These are phyloP conservation scores for Schizophyllum commune DNA, from an alignment of 1,284 basidiomycete species.

Conservation along the genomic window DNA sequence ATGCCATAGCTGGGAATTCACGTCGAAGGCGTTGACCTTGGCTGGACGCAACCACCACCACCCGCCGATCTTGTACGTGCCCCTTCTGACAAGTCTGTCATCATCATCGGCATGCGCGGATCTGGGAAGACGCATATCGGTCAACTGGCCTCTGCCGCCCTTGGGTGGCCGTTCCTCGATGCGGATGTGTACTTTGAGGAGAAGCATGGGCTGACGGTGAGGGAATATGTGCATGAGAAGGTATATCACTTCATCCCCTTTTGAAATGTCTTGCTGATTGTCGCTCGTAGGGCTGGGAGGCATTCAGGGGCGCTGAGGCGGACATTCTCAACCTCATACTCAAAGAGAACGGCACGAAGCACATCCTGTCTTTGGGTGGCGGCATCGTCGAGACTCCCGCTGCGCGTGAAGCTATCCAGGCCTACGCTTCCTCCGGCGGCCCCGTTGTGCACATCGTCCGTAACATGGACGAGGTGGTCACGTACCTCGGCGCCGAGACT, in stretches of 20 bases:
- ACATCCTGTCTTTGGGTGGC: slow-evolving; percentile 90
- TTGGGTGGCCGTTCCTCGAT: slow-evolving; percentile 80
- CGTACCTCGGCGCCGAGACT: slow-evolving; percentile 74
- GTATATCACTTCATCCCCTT: slow-evolving; percentile 50
- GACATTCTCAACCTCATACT: slow-evolving; percentile 53
- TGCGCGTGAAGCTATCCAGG: slow-evolving; percentile 64
- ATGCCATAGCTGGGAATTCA: slow-evolving; percentile 75
- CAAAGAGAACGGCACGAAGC: slow-evolving; percentile 44
- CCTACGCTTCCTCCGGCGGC: slow-evolving; percentile 51
- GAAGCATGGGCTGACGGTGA: slow-evolving; percentile 56
- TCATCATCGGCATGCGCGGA: slow-evolving; percentile 95
- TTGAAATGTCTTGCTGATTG: slow-evolving; percentile 10
- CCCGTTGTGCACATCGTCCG: slow-evolving; percentile 38
- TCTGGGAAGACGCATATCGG: slow-evolving; percentile 94
- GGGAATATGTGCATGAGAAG: slow-evolving; percentile 70
- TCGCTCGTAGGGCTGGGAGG: slow-evolving; percentile 26
- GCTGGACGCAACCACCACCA: slow-evolving; percentile 36
- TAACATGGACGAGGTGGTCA: slow-evolving; percentile 35
- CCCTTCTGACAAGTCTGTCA: slow-evolving; percentile 52
- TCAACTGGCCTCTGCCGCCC: slow-evolving; percentile 63
- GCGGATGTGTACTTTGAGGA: slow-evolving; percentile 80
- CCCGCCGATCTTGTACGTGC: slow-evolving; percentile 31
- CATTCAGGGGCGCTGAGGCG: slow-evolving; percentile 36
- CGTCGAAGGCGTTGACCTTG: slow-evolving; percentile 79
- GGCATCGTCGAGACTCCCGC: slow-evolving; percentile 87